These are phyloP conservation scores for Fusarium redolens DNA, from an alignment of 2,329 filamentous ascomycete genomes.

Conservation along the genomic window DNA sequence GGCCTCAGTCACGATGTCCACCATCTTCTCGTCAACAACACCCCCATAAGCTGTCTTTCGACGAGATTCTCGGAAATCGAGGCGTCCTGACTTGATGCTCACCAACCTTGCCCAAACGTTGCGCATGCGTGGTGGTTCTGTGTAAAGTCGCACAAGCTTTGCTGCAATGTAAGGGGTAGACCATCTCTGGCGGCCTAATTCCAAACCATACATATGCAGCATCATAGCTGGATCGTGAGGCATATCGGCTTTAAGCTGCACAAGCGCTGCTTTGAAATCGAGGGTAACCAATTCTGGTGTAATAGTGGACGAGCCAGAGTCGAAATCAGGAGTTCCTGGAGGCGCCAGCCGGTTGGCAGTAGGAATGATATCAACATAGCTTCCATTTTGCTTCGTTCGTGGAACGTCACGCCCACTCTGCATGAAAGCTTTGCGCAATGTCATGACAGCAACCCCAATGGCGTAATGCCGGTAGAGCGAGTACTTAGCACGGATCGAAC, in stretches of 20 bases:
- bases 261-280: conserved; percentile 82
- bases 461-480: conserved; percentile 95
- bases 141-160: conserved; percentile 85
- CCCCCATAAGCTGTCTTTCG: conserved; percentile 71
- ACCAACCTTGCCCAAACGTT: conserved; percentile 87
- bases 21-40: conserved; percentile 78
- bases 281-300: conserved; percentile 78
- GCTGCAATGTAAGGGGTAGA: conserved; percentile 83
- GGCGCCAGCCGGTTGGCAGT: conserved; percentile 53
- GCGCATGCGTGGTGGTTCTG: conserved; percentile 84
- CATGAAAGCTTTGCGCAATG: conserved; percentile 77
- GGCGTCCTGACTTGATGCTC: conserved; percentile 81
- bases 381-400: conserved; percentile 49
- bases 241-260: conserved; percentile 91
- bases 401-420: conserved; percentile 59
- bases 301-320: conserved; percentile 49
- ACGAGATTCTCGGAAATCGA: conserved; percentile 83
- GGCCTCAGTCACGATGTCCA: conserved; percentile 87
- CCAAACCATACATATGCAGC: conserved; percentile 86
- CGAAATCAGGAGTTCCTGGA: conserved; percentile 49
- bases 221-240: conserved; percentile 91
- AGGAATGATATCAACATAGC: conserved; percentile 29
- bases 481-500: conserved; percentile 85
- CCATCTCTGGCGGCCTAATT: conserved; percentile 88
- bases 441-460: conserved; percentile 81